Evolutionary conservation across 1,139 yeast species (phyloP).

Genomic region (Barnettozyma hawaiiensis): DNA sequence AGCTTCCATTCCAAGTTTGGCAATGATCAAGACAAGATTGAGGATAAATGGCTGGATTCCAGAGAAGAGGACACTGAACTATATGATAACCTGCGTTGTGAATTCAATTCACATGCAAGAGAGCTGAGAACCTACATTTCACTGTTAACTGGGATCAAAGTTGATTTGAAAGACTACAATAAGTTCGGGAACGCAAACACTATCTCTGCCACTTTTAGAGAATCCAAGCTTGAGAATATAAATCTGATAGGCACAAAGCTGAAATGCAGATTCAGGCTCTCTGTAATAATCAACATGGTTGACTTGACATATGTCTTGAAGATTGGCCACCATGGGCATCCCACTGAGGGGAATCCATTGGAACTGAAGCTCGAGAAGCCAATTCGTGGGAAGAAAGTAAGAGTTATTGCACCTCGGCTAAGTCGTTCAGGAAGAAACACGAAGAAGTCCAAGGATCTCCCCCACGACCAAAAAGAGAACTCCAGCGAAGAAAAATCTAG

Average conservation of each 20-base stretch:
- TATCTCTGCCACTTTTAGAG: conserved; percentile 1
- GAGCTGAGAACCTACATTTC: neutral
- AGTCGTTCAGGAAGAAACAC: neutral
- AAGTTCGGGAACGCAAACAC: conserved; percentile 1
- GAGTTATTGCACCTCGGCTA: neutral
- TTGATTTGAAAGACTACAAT: conserved; percentile 1
- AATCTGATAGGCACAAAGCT: neutral
- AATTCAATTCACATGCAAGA: neutral
- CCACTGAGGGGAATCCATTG: neutral
- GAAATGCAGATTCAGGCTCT: neutral
- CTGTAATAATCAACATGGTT: conserved; percentile 1
- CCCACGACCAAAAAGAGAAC: neutral
- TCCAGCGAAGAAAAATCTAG: neutral
- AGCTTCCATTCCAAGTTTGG: neutral
- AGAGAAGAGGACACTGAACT: neutral
- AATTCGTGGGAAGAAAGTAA: neutral
- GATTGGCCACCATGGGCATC: conserved; percentile 1
- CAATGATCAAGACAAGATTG: neutral
- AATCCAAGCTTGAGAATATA: neutral
- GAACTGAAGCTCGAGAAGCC: neutral
- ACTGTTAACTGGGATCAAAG: neutral
- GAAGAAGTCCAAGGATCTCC: neutral
- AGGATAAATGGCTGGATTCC: neutral
- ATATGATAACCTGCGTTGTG: neutral
- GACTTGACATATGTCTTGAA: conserved; percentile 1